phyloP scores from a whole-genome alignment of 768 basidiomycete species.

The Hysterangium stoloniferum region DNA sequence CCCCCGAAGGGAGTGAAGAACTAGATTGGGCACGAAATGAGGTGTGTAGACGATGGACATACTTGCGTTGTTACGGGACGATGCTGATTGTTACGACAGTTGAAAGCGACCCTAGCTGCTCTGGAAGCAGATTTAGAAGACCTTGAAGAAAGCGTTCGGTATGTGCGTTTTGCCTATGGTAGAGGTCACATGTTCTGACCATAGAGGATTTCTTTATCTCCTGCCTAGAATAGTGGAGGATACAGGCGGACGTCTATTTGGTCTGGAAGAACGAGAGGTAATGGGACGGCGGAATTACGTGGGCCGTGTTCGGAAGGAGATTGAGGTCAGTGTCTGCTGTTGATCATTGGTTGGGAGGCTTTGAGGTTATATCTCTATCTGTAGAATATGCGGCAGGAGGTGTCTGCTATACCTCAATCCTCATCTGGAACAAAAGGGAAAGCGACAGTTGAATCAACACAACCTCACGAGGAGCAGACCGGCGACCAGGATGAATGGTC shows the following conservation, averaged over 20 bases:
- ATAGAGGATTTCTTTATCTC: not conserved
- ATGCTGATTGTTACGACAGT: constrained; percentile 32
- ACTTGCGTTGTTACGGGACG: not conserved
- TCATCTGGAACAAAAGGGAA: not conserved
- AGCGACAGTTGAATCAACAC: not conserved
- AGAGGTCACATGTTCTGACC: not conserved
- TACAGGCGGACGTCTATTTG: constrained; percentile 77
- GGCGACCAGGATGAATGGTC: constrained; percentile 79
- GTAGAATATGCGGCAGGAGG: constrained; percentile 68
- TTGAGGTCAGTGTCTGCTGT: constrained; percentile 53
- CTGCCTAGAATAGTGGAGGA: constrained; percentile 71
- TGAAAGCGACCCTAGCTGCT: constrained; percentile 67
- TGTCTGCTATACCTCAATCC: constrained; percentile 23
- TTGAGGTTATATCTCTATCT: not conserved
- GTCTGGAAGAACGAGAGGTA: constrained; percentile 74
- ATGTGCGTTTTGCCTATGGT: constrained; percentile 44
- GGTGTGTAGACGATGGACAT: constrained; percentile 32
- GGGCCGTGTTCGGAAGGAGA: constrained; percentile 59
- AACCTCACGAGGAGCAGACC: constrained; percentile 24
- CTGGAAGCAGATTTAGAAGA: constrained; percentile 87
- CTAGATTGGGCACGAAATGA: constrained; percentile 73
- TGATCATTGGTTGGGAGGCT: not conserved
- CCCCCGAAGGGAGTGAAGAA: constrained; percentile 69
- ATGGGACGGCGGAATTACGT: constrained; percentile 71
- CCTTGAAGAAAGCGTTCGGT: constrained; percentile 79